Conservation (phyloP, 495 filamentous ascomycete genomes). For the Xylaria grammica region DNA sequence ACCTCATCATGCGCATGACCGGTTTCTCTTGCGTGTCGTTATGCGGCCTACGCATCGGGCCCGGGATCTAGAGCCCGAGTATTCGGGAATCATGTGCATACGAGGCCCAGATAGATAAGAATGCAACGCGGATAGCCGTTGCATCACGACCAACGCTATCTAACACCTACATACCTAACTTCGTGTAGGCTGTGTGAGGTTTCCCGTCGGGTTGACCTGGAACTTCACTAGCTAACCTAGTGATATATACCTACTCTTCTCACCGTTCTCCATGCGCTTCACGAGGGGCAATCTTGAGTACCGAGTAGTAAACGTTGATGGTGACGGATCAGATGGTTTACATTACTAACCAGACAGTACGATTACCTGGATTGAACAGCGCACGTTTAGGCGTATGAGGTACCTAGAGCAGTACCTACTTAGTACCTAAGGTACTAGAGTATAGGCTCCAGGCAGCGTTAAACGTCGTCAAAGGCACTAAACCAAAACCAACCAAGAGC, state of each 20-base stretch:
- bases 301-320: too few species aligned
- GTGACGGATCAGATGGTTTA: not conserved
- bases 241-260: not conserved
- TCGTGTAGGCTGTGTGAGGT: not conserved
- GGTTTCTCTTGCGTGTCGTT: slow-evolving; percentile 4
- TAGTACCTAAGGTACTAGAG: too few species aligned
- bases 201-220: not conserved
- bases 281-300: too few species aligned
- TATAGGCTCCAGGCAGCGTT: too few species aligned
- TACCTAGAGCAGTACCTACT: too few species aligned
- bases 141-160: not conserved
- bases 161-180: too few species aligned
- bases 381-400: too few species aligned
- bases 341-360: too few species aligned
- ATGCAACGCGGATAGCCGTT: slow-evolving; percentile 9
- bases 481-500: not conserved
- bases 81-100: slow-evolving; percentile 18
- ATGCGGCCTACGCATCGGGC: slow-evolving; percentile 11
- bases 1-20: slow-evolving; percentile 14
- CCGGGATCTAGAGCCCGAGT: slow-evolving; percentile 18
- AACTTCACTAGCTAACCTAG: not conserved
- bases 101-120: not conserved
- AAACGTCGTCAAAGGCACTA: not conserved
- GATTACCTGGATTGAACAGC: too few species aligned
- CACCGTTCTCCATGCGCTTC: not conserved